Percentiles rank a stretch among this genome's conserved stretches.
These are phyloP conservation scores for Curvularia eragrostidis DNA, from an alignment of 2,329 filamentous ascomycete species.

Conservation along the genomic window DNA sequence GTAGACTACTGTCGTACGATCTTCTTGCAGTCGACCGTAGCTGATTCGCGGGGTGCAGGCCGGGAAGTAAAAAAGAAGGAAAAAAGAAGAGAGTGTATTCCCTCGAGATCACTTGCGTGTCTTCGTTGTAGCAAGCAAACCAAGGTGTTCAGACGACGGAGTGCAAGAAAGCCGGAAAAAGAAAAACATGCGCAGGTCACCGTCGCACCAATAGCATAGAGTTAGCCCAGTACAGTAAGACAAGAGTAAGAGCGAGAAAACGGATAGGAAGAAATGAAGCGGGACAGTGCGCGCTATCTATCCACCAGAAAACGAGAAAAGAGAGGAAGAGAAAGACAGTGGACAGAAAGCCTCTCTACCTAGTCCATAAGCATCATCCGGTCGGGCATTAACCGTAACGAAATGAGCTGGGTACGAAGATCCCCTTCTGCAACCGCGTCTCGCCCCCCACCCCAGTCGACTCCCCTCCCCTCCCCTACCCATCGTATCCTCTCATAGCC, in stretches of 20 bases:
- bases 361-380: slow-evolving; percentile 4
- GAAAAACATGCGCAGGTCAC: neutral
- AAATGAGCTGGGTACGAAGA: slow-evolving; percentile 9
- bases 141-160: neutral
- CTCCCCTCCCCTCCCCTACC: neutral
- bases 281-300: neutral
- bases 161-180: neutral
- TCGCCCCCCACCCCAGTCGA: neutral
- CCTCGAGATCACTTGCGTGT: neutral
- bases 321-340: neutral
- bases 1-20: neutral
- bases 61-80: neutral
- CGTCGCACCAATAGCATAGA: neutral
- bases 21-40: neutral
- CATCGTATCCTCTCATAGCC: neutral
- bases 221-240: neutral
- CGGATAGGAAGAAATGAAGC: neutral
- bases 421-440: slow-evolving; percentile 3
- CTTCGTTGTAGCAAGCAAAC: neutral
- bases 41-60: neutral
- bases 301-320: neutral
- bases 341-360: neutral
- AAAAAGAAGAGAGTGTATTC: neutral
- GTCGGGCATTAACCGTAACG: slow-evolving; percentile 9
- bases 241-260: slow-evolving; percentile 3